Base-by-base conservation (phyloP, 495 filamentous ascomycete species). In the Gamarada debralockiae region DNA sequence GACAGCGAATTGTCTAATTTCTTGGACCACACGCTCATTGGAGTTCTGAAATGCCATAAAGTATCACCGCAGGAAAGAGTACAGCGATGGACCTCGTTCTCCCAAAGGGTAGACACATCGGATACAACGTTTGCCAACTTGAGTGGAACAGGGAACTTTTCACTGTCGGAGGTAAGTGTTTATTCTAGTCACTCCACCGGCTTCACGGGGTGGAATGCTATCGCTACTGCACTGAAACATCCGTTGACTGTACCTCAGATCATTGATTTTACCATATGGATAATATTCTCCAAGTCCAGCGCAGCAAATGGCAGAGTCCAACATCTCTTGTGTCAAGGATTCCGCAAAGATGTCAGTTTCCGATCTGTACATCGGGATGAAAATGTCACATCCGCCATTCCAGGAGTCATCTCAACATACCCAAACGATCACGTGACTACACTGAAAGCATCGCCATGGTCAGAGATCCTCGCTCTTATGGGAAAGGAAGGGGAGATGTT, bases 241-340 rank as follows among this genome's bases (percentile, higher is more conserved):
- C 17, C 3, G 25, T 20, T 41, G 37, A 50, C 17, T 44, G 12
- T 17, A 25, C 10, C 23, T 15, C 34, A 97, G 88, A 77, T 95
- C 56, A 79, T 97, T 45, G 87, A 96, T 67, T 95, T 89, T 62
- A 84, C 83, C 10, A 83, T 97, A 24, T 86, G 80, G 71, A 71
- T 77, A 2, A 68, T 96, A 2, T 95, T 96, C 68, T 80, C 78
- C 14, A 76, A 74, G 44, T 68, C 62, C 40, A 54, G 76, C 44
- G 67, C 67, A 31, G 44, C 69, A 1, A 66, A 65, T 33, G 66
- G 71, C n/a, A 79, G 74, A 64, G 82, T 83, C 0, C 74, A 81
- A 39, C 89, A 96, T 69, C 59, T 95, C 4, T 75, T 96, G 10
- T 87, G 85, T 55, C 81, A 91, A 73, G 91, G 90, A 13, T 93